Conservation (phyloP, 257 asterid genomes). For the Solanum peruvianum region DNA sequence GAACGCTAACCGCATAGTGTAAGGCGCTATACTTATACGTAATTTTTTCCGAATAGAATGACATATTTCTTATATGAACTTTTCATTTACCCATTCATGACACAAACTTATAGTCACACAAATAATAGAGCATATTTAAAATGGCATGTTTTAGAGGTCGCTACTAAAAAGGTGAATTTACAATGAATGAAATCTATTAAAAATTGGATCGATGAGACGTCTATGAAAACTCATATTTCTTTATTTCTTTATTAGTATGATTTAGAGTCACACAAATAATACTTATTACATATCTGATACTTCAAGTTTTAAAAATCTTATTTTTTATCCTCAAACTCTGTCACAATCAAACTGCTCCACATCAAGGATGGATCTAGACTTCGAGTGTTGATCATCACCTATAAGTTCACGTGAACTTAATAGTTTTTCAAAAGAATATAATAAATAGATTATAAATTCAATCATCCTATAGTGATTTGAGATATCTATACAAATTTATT, state of each 20-base stretch:
- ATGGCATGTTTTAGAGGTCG: no score
- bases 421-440: not conserved
- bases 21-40: not conserved
- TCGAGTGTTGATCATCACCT: not conserved
- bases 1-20: conserved; percentile 46
- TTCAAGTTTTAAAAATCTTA: not conserved
- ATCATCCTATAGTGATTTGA: not conserved
- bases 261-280: not conserved
- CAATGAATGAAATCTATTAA: not conserved
- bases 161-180: not conserved
- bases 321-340: not conserved
- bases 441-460: not conserved
- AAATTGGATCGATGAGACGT: not conserved
- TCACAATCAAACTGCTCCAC: not conserved
- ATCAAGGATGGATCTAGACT: not conserved
- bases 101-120: not conserved
- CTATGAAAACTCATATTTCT: not conserved
- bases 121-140: no score
- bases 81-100: not conserved
- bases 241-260: rapidly evolving
- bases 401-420: not conserved
- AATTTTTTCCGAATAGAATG: no score
- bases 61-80: no score
- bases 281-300: not conserved
- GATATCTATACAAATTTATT: not conserved